A percentile compares a stretch with the other conserved stretches of the same genome.
Conservation (phyloP, 1,139 yeast species). For the Taphrina confusa region DNA sequence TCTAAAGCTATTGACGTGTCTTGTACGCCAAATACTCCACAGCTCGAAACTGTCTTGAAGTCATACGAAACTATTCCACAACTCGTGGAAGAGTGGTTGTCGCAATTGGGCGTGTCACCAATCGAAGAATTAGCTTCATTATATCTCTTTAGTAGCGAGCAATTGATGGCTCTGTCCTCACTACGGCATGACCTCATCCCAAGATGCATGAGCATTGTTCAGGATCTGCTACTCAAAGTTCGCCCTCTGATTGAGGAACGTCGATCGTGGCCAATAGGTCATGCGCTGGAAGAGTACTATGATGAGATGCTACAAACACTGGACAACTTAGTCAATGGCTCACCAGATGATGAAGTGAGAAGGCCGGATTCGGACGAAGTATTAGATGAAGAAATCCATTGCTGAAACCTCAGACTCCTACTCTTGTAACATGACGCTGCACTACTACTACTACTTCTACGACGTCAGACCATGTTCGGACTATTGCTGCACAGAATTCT, state of each 20-base stretch:
- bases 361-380: no score
- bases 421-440: no score
- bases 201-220: conserved; percentile 9
- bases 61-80: not conserved
- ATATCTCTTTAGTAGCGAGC: conserved; percentile 8
- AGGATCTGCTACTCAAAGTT: conserved; percentile 5
- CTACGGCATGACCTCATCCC: conserved; percentile 22
- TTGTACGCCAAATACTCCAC: not conserved
- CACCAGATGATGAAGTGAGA: not conserved
- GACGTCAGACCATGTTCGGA: no score
- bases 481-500: no score
- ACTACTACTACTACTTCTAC: no score
- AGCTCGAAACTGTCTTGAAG: conserved; percentile 2
- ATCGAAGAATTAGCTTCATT: conserved; percentile 5
- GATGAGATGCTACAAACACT: conserved; percentile 13
- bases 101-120: not conserved
- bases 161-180: conserved; percentile 17
- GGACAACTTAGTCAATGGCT: conserved; percentile 20
- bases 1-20: conserved; percentile 1
- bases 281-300: conserved; percentile 27
- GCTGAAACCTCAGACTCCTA: no score
- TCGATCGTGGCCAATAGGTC: conserved; percentile 25
- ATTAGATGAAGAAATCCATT: no score
- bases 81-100: conserved; percentile 7
- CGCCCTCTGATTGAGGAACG: conserved; percentile 23